A percentile compares a stretch with the other conserved stretches of the same genome.
Evolutionary conservation across 2,329 filamentous ascomycete species (phyloP).

Genomic region (Cephalotrichum gorgonifer): DNA sequence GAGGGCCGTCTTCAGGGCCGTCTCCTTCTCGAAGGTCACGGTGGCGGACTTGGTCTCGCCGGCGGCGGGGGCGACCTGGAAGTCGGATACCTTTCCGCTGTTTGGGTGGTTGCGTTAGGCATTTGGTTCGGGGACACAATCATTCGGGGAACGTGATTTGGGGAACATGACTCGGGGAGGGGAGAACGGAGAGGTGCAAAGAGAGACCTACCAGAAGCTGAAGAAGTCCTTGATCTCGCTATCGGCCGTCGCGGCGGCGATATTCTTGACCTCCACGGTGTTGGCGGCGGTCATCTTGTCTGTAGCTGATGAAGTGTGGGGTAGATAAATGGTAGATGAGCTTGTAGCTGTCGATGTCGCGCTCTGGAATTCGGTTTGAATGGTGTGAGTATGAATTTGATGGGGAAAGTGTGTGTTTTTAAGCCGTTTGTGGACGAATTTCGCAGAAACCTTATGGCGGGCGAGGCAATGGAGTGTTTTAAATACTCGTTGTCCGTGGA

Average conservation of each 20-base stretch:
- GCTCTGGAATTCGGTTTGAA: too few species aligned
- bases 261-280: constrained; percentile 84
- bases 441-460: too few species aligned
- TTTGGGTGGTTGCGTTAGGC: not conserved
- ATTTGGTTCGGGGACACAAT: not conserved
- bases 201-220: constrained; percentile 74
- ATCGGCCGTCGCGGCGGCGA: constrained; percentile 70
- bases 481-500: not conserved
- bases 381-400: too few species aligned
- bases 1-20: constrained; percentile 91
- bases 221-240: constrained; percentile 95
- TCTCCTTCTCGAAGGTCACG: constrained; percentile 96
- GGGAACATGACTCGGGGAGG: too few species aligned
- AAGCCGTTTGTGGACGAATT: too few species aligned
- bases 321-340: not conserved
- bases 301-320: constrained; percentile 4
- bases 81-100: constrained; percentile 82
- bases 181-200: too few species aligned
- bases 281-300: constrained; percentile 25
- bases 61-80: constrained; percentile 60
- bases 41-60: constrained; percentile 69
- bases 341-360: too few species aligned
- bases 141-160: not conserved
- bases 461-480: not conserved
- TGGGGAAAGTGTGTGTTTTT: too few species aligned